Conservation (phyloP, 305 asterid genomes). For the Andrographis paniculata region DNA sequence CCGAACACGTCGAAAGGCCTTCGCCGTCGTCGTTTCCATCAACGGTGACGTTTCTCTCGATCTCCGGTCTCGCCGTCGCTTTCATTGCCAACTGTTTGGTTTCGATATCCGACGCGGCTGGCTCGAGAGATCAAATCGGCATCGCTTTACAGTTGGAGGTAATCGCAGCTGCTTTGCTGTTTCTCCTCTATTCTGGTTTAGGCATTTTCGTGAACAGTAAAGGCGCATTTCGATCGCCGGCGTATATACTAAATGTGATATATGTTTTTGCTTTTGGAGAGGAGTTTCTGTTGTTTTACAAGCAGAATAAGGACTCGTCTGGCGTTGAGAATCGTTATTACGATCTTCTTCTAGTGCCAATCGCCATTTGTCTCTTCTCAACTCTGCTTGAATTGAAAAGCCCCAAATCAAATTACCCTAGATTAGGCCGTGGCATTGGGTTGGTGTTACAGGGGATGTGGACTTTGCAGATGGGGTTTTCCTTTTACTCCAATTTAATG, state of each 20-base stretch:
- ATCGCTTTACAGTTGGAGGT: constrained; percentile 66
- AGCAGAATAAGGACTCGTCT: constrained; percentile 67
- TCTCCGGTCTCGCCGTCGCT: constrained; percentile 42
- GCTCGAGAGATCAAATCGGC: constrained; percentile 47
- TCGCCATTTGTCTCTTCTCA: constrained; percentile 58
- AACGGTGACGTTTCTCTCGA: constrained; percentile 40
- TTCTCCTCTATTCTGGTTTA: constrained; percentile 50
- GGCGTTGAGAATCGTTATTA: constrained; percentile 87
- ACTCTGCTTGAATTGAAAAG: constrained; percentile 61
- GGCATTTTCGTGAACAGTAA: constrained; percentile 39
- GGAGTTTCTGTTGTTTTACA: constrained; percentile 67
- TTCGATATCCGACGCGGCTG: constrained; percentile 60
- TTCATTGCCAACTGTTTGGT: constrained; percentile 50
- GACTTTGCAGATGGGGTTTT: constrained; percentile 90
- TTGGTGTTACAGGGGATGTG: constrained; percentile 74
- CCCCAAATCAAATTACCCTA: constrained; percentile 40
- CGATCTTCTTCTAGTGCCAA: constrained; percentile 63
- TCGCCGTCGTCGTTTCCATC: constrained; percentile 28
- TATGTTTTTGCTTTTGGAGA: constrained; percentile 69
- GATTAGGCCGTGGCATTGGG: constrained; percentile 72
- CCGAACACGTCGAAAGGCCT: constrained; percentile 15
- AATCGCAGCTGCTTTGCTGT: constrained; percentile 45
- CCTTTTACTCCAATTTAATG: constrained; percentile 65
- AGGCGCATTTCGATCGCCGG: constrained; percentile 36
- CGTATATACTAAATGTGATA: constrained; percentile 39